phyloP scores from a whole-genome alignment of 2,329 filamentous ascomycete genomes.

The Karstenula rhodostoma region DNA sequence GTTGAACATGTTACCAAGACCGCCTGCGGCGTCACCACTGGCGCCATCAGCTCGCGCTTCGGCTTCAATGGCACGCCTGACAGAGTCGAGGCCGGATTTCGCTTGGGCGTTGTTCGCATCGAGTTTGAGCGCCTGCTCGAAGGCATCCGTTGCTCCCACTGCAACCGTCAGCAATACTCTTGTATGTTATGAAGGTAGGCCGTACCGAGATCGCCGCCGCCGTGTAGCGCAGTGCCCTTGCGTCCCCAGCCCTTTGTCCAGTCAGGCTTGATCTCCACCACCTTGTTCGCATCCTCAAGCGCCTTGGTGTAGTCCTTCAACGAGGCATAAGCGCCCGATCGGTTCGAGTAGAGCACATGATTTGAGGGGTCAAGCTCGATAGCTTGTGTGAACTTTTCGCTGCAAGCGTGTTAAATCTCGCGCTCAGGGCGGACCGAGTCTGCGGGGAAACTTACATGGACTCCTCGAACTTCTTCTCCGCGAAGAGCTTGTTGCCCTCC shows the following conservation, averaged over 20 bases:
- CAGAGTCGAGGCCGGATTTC: slow-evolving; percentile 84
- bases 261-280: slow-evolving; percentile 92
- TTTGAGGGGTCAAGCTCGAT: slow-evolving; percentile 88
- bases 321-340: slow-evolving; percentile 86
- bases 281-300: slow-evolving; percentile 89
- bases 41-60: slow-evolving; percentile 71
- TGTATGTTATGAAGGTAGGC: slow-evolving; percentile 10
- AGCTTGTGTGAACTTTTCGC: slow-evolving; percentile 92
- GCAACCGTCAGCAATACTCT: slow-evolving; percentile 25
- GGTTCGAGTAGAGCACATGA: slow-evolving; percentile 98
- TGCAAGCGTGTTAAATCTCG: slow-evolving; percentile 51
- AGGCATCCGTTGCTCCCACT: slow-evolving; percentile 86
- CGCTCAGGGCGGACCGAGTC: slow-evolving; percentile 14
- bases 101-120: slow-evolving; percentile 92
- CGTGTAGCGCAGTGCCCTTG: slow-evolving; percentile 91
- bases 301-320: slow-evolving; percentile 88
- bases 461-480: slow-evolving; percentile 94
- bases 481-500: slow-evolving; percentile 98
- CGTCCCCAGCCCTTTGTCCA: slow-evolving; percentile 97
- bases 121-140: slow-evolving; percentile 91
- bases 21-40: slow-evolving; percentile 72
- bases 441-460: slow-evolving; percentile 76
- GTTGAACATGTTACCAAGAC: slow-evolving; percentile 91
- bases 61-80: slow-evolving; percentile 85
- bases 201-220: slow-evolving; percentile 78